These are phyloP conservation scores for Cryphonectria carpinicola DNA, from an alignment of 2,329 filamentous ascomycete genomes.

Conservation along the genomic window DNA sequence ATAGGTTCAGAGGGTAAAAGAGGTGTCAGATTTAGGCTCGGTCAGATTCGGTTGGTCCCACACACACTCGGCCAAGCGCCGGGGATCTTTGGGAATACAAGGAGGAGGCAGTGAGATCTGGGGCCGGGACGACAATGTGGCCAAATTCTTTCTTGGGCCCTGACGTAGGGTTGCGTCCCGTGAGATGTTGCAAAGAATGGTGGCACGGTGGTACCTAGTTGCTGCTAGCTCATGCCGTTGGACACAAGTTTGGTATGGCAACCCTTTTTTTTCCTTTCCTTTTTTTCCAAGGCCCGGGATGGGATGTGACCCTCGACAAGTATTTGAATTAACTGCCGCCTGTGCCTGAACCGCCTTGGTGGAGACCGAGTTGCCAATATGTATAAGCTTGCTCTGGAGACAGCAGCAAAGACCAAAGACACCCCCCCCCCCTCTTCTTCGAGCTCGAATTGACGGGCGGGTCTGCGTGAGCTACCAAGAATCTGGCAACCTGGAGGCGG, in stretches of 20 bases:
- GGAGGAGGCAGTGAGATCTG: conserved; percentile 11
- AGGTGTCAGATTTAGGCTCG: conserved; percentile 14
- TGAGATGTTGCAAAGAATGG: conserved; percentile 19
- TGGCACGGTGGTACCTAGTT: conserved; percentile 3
- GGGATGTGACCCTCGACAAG: conserved; percentile 17
- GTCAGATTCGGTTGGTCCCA: conserved; percentile 16
- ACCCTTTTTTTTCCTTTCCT: background rate
- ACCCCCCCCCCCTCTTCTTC: background rate
- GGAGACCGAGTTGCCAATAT: background rate
- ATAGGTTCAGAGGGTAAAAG: conserved; percentile 4
- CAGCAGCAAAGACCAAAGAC: background rate
- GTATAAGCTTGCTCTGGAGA: background rate
- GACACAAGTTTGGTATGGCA: conserved; percentile 8
- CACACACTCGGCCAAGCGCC: conserved; percentile 18
- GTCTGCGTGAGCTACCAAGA: background rate
- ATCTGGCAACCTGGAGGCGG: background rate
- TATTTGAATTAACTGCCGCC: conserved; percentile 8
- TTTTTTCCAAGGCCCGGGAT: background rate
- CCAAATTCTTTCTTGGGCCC: conserved; percentile 12
- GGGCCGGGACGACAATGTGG: background rate
- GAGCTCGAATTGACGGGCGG: conserved; percentile 7
- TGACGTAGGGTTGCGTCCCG: conserved; percentile 17
- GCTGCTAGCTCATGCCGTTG: background rate
- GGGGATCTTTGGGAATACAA: background rate
- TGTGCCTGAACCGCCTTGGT: background rate